Percentiles rank a stretch among this genome's conserved stretches.
These are phyloP conservation scores for Pyrus bretschneideri DNA, from an alignment of 306 rosid species.

Conservation along the genomic window DNA sequence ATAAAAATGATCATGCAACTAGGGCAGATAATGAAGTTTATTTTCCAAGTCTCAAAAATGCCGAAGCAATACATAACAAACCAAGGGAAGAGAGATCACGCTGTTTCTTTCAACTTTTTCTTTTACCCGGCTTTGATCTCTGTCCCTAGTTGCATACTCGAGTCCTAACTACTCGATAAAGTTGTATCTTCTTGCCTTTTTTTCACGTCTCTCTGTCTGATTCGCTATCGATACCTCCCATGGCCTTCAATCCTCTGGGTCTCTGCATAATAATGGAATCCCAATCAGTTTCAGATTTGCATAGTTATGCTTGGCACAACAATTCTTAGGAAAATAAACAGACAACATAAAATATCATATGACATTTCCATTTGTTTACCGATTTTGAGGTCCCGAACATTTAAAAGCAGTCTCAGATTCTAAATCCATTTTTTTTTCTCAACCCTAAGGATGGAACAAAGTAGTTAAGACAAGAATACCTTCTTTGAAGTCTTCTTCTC, in stretches of 20 bases:
- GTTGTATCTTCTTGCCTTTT: not conserved
- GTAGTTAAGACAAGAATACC: constrained; percentile 15
- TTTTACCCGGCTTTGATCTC: constrained; percentile 2
- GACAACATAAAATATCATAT: not conserved
- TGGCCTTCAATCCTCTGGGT: constrained; percentile 59
- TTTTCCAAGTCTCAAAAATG: not conserved
- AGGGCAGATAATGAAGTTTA: not conserved
- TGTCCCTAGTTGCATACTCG: not conserved
- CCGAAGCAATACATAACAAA: not conserved
- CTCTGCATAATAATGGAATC: constrained; percentile 30
- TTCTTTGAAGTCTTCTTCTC: constrained; percentile 61
- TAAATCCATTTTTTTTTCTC: not conserved
- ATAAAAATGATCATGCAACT: not conserved
- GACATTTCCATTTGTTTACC: not conserved
- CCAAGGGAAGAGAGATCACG: not conserved
- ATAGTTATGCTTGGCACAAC: not conserved
- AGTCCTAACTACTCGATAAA: not conserved
- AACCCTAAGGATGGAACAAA: not conserved
- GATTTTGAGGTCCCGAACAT: not conserved
- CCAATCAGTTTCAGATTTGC: not conserved
- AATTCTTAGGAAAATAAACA: not conserved
- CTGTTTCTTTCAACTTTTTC: not conserved
- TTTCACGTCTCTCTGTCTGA: constrained; percentile 28
- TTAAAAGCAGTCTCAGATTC: not conserved
- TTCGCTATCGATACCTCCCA: constrained; percentile 54